phyloP scores from a whole-genome alignment of 441 rosid species.

The Corymbia citriodora region DNA sequence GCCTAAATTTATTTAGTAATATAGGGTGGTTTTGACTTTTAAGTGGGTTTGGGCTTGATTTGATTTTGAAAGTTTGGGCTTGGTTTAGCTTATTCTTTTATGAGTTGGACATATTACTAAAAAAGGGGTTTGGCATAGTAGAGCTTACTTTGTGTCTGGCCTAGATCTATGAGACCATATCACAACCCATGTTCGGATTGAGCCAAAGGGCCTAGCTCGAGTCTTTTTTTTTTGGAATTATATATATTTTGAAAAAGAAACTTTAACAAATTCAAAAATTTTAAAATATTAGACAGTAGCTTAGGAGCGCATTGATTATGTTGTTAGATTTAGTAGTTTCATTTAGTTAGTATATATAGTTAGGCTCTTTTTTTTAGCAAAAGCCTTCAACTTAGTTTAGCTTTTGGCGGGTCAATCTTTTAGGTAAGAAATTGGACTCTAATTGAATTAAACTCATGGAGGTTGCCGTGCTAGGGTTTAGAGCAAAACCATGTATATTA shows the following conservation, averaged over 20 bases:
- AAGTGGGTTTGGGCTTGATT: not conserved
- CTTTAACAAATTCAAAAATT: fast-evolving
- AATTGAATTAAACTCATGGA: too few species aligned
- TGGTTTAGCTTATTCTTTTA: not conserved
- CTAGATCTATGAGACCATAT: not conserved
- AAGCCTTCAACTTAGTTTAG: too few species aligned
- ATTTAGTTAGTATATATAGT: not conserved
- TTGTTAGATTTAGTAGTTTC: not conserved
- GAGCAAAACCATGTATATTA: too few species aligned
- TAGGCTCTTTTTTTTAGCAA: not conserved
- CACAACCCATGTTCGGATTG: not conserved
- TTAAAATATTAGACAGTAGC: too few species aligned
- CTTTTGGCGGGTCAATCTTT: too few species aligned
- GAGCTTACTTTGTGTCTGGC: not conserved
- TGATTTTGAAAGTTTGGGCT: not conserved
- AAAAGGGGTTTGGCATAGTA: not conserved
- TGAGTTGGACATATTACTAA: not conserved
- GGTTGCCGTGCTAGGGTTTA: too few species aligned
- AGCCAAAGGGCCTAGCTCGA: not conserved
- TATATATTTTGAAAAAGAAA: too few species aligned
- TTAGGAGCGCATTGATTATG: not conserved
- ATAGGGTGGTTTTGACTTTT: not conserved
- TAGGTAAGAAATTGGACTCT: too few species aligned
- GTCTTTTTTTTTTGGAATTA: not conserved
- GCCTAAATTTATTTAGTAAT: not conserved